A percentile compares a stretch with the other conserved stretches of the same genome.
Conservation (phyloP, 345 rosid genomes). For the Litchi chinensis region DNA sequence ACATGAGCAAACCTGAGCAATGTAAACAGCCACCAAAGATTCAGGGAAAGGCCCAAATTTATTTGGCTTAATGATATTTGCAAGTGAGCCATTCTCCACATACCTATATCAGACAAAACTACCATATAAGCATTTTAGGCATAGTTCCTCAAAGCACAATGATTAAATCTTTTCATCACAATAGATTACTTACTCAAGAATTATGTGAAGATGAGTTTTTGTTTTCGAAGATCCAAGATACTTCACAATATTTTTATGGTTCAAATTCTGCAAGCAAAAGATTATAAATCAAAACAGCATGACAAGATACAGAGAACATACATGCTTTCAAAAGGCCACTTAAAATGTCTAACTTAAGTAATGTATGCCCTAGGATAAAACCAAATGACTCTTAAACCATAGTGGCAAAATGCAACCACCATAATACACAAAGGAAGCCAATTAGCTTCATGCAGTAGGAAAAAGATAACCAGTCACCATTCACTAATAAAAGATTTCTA, state of each 20-base stretch:
- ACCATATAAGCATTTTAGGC: constrained; percentile 13
- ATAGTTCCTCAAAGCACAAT: constrained; percentile 5
- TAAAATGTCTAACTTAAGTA: not conserved
- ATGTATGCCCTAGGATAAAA: not conserved
- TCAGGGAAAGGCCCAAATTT: constrained; percentile 99
- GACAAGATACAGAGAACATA: constrained; percentile 15
- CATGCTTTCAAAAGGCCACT: constrained; percentile 5
- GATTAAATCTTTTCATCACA: not conserved
- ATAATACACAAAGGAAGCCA: not conserved
- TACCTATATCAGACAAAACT: constrained; percentile 56
- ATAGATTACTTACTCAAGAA: constrained; percentile 82
- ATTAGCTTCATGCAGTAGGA: not conserved
- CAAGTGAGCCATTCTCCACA: constrained; percentile 99
- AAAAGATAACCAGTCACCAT: not conserved
- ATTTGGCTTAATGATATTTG: constrained; percentile 96
- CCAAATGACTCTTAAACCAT: not conserved
- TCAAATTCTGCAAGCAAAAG: constrained; percentile 68
- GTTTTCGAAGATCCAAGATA: constrained; percentile 98
- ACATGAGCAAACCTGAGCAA: constrained; percentile 85
- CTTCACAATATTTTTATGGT: constrained; percentile 97
- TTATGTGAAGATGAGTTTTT: constrained; percentile 90
- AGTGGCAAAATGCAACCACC: not conserved
- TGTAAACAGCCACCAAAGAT: constrained; percentile 91
- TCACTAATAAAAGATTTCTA: not conserved
- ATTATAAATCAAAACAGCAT: constrained; percentile 17